Evolutionary conservation across 2,329 filamentous ascomycete genomes (phyloP), one percentile per base, ranked within the genome.

Genomic region (Alternaria metachromatica): DNA sequence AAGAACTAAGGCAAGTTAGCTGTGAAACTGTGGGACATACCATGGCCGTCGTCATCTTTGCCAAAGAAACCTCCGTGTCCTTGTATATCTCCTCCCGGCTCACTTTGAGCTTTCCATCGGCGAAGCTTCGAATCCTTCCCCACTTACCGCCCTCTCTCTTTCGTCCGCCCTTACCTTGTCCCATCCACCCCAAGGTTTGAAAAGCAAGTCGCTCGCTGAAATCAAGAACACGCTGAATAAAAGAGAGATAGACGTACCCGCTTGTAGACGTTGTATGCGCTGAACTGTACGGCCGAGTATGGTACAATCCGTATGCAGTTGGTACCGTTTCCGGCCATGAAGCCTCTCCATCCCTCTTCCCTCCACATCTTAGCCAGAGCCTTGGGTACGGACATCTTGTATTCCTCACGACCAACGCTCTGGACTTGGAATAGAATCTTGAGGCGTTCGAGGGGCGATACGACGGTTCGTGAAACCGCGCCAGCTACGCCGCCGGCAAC

Each of bases 401-500:
- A 99, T 76, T 97, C 95, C 72, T 93, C 92, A 75, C 94, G 89
- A 18, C 94, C 95, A 54, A 87, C 92, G 76, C 92, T 96, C 83
- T 99, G 96, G 26, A 99, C 87, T 80, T 99, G 96, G 80, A 97
- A 94, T n/a, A 99, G 86, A 72, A 99, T 99, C 84, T 99, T 98
- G 63, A 99, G 86, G 68, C 96, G 89, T 82, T 99, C 96, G 41
- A 99, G 88, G 4, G 96, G 96, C 15, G 95, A 98, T 5, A 99
- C 96, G 51, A 98, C 95, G 23, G 96, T 99, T 77, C 96, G 89
- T 30, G 96, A 98, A n/a, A 99, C 95, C 46, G 96, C 96, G 62
- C 96, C 96, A 15, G 96, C 96, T 21, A 97, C 89, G 70, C 96
- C 96, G 65, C 96, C 96, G 28, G 93, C 96, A 75, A 96, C 91